These are phyloP conservation scores for Trametopsis cervina DNA, from an alignment of 768 basidiomycete genomes.

Conservation along the genomic window DNA sequence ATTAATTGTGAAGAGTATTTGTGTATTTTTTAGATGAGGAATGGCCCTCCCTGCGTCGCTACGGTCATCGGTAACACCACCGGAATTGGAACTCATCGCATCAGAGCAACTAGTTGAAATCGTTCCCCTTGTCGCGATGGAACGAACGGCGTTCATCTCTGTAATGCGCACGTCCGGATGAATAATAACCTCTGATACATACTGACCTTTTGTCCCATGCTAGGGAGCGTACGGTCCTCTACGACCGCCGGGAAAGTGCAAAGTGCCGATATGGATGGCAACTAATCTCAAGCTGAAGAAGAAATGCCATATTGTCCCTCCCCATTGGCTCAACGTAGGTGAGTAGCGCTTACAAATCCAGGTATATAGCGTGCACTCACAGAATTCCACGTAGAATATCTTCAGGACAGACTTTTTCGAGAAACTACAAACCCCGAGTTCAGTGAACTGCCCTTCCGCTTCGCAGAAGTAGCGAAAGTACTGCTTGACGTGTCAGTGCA, in stretches of 20 bases:
- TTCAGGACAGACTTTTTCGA: constrained; percentile 64
- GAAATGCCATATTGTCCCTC: constrained; percentile 89
- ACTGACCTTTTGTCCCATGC: constrained; percentile 3
- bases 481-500: constrained; percentile 83
- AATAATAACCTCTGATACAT: background rate
- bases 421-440: constrained; percentile 75
- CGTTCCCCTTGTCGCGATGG: constrained; percentile 85
- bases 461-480: constrained; percentile 85
- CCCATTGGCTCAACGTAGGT: constrained; percentile 87
- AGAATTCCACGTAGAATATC: constrained; percentile 53
- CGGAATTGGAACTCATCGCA: constrained; percentile 85
- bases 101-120: constrained; percentile 82
- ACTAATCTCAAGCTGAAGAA: constrained; percentile 89
- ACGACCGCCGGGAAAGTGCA: constrained; percentile 75
- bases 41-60: constrained; percentile 80
- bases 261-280: constrained; percentile 96
- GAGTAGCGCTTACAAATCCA: no score
- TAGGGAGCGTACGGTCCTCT: constrained; percentile 94
- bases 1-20: no score
- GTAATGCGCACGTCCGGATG: constrained; percentile 32
- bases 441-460: constrained; percentile 78
- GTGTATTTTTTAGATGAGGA: no score
- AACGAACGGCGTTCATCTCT: constrained; percentile 86
- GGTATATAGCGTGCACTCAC: background rate
- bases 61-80: constrained; percentile 67